A percentile compares a stretch with the other conserved stretches of the same genome.
phyloP scores from a whole-genome alignment of 73 alveolate species.

The Effrenium voratum region DNA sequence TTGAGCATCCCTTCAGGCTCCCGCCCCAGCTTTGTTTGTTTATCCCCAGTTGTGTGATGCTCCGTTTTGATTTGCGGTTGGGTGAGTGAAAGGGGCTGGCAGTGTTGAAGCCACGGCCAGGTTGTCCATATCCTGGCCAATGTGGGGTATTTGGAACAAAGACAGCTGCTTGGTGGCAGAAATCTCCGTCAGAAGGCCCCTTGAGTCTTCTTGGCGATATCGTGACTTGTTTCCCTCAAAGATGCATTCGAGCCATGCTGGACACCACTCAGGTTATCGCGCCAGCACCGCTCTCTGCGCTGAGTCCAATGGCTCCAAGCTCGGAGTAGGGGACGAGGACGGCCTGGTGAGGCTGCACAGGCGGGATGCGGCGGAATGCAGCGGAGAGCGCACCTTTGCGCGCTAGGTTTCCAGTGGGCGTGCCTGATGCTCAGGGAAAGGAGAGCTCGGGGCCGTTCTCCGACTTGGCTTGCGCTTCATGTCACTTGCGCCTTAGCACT shows the following conservation, averaged over 20 bases:
- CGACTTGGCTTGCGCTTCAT: not conserved
- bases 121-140: constrained; percentile 64
- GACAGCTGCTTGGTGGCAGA: constrained; percentile 27
- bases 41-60: not conserved
- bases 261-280: constrained; percentile 17
- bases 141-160: constrained; percentile 89
- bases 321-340: constrained; percentile 72
- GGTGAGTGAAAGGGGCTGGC: not conserved
- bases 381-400: no score
- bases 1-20: constrained; percentile 44
- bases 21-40: not conserved
- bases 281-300: constrained; percentile 48
- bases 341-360: constrained; percentile 82
- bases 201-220: not conserved
- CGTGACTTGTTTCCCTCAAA: not conserved
- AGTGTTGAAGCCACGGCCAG: not conserved
- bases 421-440: constrained; percentile 75
- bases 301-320: constrained; percentile 27
- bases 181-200: not conserved
- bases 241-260: not conserved
- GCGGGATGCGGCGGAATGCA: no score
- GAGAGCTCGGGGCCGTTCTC: not conserved
- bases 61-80: not conserved
- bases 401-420: constrained; percentile 68
- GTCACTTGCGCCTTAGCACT: not conserved